Evolutionary conservation across 495 filamentous ascomycete species (phyloP).

Genomic region (Neurospora sp.): DNA sequence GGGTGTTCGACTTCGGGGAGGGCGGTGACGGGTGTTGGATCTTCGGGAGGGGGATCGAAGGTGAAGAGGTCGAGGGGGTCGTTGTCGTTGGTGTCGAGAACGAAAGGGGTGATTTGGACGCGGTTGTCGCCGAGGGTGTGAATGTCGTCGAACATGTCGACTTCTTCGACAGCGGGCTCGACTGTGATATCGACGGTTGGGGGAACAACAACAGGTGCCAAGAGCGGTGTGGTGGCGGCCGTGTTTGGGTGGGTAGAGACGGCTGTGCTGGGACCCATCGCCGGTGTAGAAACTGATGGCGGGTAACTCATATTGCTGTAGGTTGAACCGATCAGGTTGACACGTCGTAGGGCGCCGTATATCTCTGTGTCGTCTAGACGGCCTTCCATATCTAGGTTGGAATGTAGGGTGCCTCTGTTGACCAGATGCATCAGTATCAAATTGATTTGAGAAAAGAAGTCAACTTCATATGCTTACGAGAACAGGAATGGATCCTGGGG

Average conservation of each 20-base stretch:
- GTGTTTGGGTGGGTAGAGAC: not conserved
- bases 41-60: not conserved
- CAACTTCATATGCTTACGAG: slow-evolving; percentile 11
- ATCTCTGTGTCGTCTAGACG: slow-evolving; percentile 41
- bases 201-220: not conserved
- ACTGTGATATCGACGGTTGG: not conserved
- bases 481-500: slow-evolving; percentile 47
- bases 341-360: slow-evolving; percentile 7
- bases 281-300: not conserved
- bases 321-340: slow-evolving; percentile 10
- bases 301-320: not conserved
- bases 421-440: not conserved
- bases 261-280: not conserved
- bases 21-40: not conserved
- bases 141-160: not conserved
- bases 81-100: not conserved
- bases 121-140: not conserved
- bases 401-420: slow-evolving; percentile 35
- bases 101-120: not conserved
- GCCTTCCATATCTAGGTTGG: slow-evolving; percentile 41
- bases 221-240: not conserved
- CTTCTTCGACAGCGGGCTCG: not conserved
- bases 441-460: not conserved
- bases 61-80: not conserved
- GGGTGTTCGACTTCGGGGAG: not conserved